These are phyloP conservation scores for Colletotrichum karsti DNA, from an alignment of 2,329 filamentous ascomycete genomes.

Conservation along the genomic window DNA sequence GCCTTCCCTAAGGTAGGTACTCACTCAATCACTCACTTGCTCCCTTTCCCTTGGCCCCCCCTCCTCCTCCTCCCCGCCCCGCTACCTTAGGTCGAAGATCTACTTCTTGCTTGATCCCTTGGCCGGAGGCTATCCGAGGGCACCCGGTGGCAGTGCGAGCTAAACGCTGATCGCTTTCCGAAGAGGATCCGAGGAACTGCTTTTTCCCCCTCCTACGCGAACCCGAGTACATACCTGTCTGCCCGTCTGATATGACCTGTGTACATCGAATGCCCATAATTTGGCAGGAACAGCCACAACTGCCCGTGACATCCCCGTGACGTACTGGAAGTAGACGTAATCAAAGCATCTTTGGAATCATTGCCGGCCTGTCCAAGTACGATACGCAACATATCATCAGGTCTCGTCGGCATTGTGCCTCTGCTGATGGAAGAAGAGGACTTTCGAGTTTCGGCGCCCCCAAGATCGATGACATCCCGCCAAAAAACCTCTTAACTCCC, in stretches of 20 bases:
- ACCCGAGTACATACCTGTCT: not conserved
- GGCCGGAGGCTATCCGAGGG: constrained; percentile 1
- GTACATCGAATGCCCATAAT: constrained; percentile 10
- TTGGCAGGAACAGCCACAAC: not conserved
- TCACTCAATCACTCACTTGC: too few species aligned
- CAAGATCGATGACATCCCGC: too few species aligned
- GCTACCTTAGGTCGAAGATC: constrained; percentile 23
- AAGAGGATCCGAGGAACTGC: not conserved
- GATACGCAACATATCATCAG: too few species aligned
- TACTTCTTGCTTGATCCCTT: constrained; percentile 9
- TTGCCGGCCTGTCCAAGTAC: too few species aligned
- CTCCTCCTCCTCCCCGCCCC: constrained; percentile 15
- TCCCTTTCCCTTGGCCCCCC: not conserved
- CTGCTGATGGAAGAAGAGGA: too few species aligned
- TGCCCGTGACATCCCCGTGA: not conserved
- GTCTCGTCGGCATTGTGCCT: too few species aligned
- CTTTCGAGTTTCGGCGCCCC: too few species aligned
- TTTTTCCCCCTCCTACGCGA: not conserved
- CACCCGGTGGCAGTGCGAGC: constrained; percentile 10
- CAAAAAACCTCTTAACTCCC: too few species aligned
- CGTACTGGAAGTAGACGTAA: not conserved
- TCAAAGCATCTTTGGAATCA: constrained; percentile 12
- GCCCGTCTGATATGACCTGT: constrained; percentile 1
- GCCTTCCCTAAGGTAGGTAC: too few species aligned
- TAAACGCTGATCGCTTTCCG: not conserved